Conservation (phyloP, 1,284 basidiomycete genomes). For the Ceratobasidium theobromae region DNA sequence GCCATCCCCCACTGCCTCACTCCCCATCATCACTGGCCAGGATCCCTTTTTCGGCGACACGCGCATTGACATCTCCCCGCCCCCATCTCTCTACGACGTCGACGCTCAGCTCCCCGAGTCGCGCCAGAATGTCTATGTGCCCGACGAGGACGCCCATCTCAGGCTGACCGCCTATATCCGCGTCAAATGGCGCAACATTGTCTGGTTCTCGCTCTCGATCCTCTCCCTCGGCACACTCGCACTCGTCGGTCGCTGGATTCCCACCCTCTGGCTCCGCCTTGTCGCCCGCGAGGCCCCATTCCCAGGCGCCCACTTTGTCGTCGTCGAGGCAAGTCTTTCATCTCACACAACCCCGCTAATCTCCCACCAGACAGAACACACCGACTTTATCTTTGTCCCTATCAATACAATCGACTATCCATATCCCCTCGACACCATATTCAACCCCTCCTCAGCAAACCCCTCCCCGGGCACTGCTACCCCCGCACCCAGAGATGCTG, state of each 20-base stretch:
- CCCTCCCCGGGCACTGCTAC: conserved; percentile 4
- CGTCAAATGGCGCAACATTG: conserved; percentile 59
- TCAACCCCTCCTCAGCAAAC: conserved; percentile 48
- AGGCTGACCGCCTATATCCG: conserved; percentile 89
- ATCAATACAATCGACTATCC: conserved; percentile 70
- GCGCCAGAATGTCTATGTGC: conserved; percentile 83
- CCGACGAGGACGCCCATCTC: conserved; percentile 89
- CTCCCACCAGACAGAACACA: conserved; percentile 68
- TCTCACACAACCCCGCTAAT: background rate
- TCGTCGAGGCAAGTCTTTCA: conserved; percentile 75
- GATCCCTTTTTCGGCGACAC: conserved; percentile 79
- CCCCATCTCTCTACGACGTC: conserved; percentile 53
- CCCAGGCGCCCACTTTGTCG: conserved; percentile 71
- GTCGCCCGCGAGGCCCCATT: conserved; percentile 86
- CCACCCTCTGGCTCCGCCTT: conserved; percentile 84
- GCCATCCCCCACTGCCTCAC: conserved; percentile 54
- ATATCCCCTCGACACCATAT: conserved; percentile 76
- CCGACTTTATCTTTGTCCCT: conserved; percentile 76
- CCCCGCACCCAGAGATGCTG: background rate
- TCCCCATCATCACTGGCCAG: conserved; percentile 60
- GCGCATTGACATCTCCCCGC: conserved; percentile 66
- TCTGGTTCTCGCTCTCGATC: conserved; percentile 76
- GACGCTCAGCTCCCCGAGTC: conserved; percentile 64
- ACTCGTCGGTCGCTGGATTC: conserved; percentile 92
- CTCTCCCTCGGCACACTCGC: conserved; percentile 75